phyloP scores from a whole-genome alignment of 371 early-diverging fungal genomes.

The Mitosporidium daphniae region DNA sequence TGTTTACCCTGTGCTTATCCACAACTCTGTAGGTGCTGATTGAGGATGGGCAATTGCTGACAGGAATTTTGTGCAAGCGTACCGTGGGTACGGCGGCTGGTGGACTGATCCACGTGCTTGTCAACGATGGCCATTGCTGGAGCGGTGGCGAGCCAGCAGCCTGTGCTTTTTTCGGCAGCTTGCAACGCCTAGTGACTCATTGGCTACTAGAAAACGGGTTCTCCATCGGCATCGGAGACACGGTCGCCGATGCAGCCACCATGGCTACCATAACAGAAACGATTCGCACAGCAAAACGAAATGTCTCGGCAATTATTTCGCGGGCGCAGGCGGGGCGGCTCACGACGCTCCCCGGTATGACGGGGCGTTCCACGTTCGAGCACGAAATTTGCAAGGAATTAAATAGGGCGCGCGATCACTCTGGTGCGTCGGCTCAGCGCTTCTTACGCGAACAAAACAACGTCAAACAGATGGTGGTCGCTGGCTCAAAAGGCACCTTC shows the following conservation, averaged over 20 bases:
- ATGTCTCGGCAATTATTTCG: constrained; percentile 45
- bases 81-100: constrained; percentile 69
- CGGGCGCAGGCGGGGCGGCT: constrained; percentile 47
- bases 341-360: constrained; percentile 81
- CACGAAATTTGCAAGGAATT: constrained; percentile 45
- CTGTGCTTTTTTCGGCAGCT: constrained; percentile 60
- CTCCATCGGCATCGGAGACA: constrained; percentile 95
- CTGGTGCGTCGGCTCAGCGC: constrained; percentile 58
- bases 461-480: constrained; percentile 86
- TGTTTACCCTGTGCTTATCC: no score
- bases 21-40: constrained; percentile 69
- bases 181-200: constrained; percentile 74
- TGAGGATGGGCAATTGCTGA: constrained; percentile 58
- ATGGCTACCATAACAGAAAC: constrained; percentile 43
- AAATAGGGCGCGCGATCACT: constrained; percentile 77
- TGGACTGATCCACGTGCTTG: constrained; percentile 74
- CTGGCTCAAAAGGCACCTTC: constrained; percentile 91
- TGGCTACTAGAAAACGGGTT: constrained; percentile 71
- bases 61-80: constrained; percentile 86
- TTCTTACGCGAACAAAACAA: constrained; percentile 70
- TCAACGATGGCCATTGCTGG: no score
- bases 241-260: constrained; percentile 55
- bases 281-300: constrained; percentile 39
- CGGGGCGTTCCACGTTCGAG: constrained; percentile 82
- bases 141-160: constrained; percentile 56